Evolutionary conservation across 2,329 filamentous ascomycete species (phyloP).

Genomic region (Xenoacremonium recifei): DNA sequence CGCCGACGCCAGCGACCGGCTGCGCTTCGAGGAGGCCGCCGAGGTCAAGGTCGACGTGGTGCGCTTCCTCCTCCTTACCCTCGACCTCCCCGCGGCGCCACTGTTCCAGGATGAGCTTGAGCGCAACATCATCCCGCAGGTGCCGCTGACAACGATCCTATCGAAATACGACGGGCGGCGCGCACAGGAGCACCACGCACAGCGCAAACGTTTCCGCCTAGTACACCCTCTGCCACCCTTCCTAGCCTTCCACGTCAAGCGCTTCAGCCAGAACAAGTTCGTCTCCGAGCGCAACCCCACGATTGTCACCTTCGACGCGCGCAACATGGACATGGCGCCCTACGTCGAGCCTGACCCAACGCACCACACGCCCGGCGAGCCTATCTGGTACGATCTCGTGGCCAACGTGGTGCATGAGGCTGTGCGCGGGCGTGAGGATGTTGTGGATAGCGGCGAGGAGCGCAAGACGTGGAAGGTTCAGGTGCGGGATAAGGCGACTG

Average conservation of each 20-base stretch:
- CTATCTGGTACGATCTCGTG: constrained; percentile 92
- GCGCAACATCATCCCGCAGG: constrained; percentile 93
- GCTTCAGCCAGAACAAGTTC: constrained; percentile 96
- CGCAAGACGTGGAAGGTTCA: constrained; percentile 93
- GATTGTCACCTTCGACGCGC: constrained; percentile 92
- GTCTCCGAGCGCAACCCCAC: constrained; percentile 94
- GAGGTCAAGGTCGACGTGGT: constrained; percentile 73
- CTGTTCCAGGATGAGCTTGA: constrained; percentile 95
- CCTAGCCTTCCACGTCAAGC: constrained; percentile 92
- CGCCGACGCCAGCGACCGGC: constrained; percentile 79
- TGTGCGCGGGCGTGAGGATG: constrained; percentile 74
- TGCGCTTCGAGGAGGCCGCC: constrained; percentile 90
- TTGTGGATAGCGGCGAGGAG: constrained; percentile 86
- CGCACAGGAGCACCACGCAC: constrained; percentile 84
- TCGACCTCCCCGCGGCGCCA: constrained; percentile 87
- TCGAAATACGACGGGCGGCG: constrained; percentile 89
- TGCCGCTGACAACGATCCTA: constrained; percentile 78
- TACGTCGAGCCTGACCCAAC: constrained; percentile 86
- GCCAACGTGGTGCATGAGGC: constrained; percentile 92
- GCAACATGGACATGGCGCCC: constrained; percentile 78
- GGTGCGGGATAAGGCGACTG: constrained; percentile 73
- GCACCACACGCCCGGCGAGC: constrained; percentile 69
- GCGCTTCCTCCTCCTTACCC: constrained; percentile 86
- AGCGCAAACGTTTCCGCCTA: constrained; percentile 84
- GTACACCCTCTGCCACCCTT: constrained; percentile 89